phyloP scores from a whole-genome alignment of 2,329 filamentous ascomycete genomes.

The Penicillium sp. region DNA sequence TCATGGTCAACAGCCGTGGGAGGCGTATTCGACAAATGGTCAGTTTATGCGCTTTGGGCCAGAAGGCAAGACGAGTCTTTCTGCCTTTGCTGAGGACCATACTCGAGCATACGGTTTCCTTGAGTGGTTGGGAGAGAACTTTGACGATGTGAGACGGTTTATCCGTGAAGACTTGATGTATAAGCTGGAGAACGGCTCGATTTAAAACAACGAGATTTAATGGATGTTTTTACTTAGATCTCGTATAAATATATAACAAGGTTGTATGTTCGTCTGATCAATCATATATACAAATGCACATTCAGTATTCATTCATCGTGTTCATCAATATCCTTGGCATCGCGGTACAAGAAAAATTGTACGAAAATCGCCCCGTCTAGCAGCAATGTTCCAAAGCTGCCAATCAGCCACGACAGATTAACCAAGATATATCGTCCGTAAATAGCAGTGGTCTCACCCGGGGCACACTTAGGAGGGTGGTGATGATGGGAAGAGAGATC shows the following conservation, averaged over 20 bases:
- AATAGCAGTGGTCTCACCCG: slow-evolving; percentile 64
- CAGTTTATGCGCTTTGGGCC: slow-evolving; percentile 13
- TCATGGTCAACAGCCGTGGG: slow-evolving; percentile 10
- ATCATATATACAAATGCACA: background rate
- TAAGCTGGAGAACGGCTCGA: background rate
- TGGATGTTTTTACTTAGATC: too few species aligned
- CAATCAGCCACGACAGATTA: slow-evolving; percentile 86
- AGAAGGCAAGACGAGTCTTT: background rate
- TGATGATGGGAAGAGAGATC: slow-evolving; percentile 6
- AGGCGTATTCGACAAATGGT: background rate
- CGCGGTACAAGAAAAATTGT: slow-evolving; percentile 85
- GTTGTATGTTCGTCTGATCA: background rate
- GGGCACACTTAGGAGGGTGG: slow-evolving; percentile 51
- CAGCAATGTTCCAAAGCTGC: slow-evolving; percentile 82
- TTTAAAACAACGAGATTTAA: background rate
- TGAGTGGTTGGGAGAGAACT: background rate
- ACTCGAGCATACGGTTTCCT: background rate
- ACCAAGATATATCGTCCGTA: slow-evolving; percentile 85
- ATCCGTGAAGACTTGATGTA: background rate
- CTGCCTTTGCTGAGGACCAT: background rate
- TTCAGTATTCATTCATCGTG: background rate
- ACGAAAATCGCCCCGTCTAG: slow-evolving; percentile 84
- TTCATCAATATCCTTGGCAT: slow-evolving; percentile 26
- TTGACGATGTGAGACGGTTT: background rate
- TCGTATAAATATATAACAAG: background rate